Conservation (phyloP, 306 rosid species). For the Castanospermum australe region DNA sequence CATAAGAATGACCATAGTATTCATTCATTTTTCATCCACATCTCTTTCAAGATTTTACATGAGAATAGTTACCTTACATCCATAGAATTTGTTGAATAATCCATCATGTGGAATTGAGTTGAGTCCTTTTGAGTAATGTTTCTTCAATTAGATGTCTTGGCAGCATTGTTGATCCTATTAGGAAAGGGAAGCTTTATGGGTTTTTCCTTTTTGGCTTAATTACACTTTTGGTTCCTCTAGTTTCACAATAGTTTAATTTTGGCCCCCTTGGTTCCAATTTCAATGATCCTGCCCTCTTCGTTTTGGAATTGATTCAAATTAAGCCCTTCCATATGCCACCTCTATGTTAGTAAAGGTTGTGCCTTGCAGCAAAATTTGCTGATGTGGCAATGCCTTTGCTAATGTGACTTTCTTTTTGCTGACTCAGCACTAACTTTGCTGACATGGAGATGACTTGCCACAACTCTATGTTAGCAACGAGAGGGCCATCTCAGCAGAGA, state of each 20-base stretch:
- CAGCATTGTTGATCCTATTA: background rate
- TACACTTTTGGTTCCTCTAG: background rate
- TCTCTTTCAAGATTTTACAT: background rate
- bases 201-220: background rate
- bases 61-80: background rate
- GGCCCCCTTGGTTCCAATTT: background rate
- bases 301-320: background rate
- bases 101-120: background rate
- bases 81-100: background rate
- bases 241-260: background rate
- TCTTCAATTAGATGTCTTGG: constrained; percentile 18
- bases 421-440: background rate
- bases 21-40: background rate
- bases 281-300: background rate
- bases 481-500: background rate
- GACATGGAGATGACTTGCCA: background rate
- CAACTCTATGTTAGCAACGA: background rate
- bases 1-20: background rate
- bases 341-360: background rate
- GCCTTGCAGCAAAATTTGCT: background rate
- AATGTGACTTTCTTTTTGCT: background rate
- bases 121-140: background rate
- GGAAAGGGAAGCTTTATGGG: background rate
- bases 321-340: background rate
- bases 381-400: background rate